Conservation (phyloP, 148 eudicot species). For the Heliamphora exappendiculata region DNA sequence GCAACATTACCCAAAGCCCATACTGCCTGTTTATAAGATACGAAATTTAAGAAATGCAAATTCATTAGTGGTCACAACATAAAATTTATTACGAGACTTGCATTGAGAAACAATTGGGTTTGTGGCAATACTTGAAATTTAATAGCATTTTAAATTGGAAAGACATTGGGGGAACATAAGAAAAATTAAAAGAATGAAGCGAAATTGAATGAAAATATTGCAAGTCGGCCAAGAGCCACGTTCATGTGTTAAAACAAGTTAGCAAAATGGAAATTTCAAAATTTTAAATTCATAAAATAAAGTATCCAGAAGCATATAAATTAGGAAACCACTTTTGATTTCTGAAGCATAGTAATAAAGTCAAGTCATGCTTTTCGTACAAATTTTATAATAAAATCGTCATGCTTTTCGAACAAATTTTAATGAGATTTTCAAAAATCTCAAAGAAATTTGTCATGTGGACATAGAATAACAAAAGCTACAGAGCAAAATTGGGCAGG, state of each 20-base stretch:
- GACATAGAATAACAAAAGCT: background rate
- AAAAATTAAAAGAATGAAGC: background rate
- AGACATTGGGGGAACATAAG: background rate
- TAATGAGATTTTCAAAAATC: background rate
- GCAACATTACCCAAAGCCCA: constrained; percentile 97
- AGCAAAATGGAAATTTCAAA: background rate
- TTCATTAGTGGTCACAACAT: background rate
- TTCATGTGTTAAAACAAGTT: background rate
- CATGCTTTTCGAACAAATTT: too few relatives aligned
- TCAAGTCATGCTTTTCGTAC: background rate
- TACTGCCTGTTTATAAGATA: constrained; percentile 54
- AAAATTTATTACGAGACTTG: background rate
- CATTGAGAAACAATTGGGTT: background rate
- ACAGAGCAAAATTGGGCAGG: background rate
- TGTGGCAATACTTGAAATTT: background rate
- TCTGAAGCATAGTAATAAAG: background rate
- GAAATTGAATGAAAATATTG: background rate
- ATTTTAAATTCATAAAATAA: background rate
- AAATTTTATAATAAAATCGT: too few relatives aligned
- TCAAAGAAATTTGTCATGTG: background rate
- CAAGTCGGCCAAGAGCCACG: background rate
- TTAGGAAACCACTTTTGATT: background rate
- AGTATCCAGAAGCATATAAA: background rate
- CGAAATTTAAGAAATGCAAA: background rate
- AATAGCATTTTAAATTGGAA: background rate